Base-by-base conservation (phyloP, 257 asterid genomes). In the Solanum pimpinellifolium region DNA sequence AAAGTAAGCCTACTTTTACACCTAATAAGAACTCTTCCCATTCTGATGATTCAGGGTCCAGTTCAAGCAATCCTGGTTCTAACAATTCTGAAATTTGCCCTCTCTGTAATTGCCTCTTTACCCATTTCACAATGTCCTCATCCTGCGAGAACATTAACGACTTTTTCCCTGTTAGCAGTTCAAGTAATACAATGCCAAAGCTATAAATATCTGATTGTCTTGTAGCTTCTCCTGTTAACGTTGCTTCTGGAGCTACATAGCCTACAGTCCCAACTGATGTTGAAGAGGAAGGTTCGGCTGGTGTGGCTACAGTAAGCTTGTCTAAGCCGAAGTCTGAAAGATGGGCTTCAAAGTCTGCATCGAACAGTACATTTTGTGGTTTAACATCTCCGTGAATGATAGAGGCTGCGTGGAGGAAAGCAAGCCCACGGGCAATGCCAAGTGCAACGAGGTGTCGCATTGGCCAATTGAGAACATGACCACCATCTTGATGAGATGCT, bases 21-120 rank as follows among this genome's bases (percentile, higher is more conserved):
- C 98, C 98, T 12, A 94, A 90, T 91, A 94, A 88, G 85, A 93
- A 94, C 83, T 94, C 98, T 78, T 94, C 98, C 96, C 98, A 94
- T 84, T 94, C 98, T 0, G 96, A 92, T 33, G 98, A 93, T 86
- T 94, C 98, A 8, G 98, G 96, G 86, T 94, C 98, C 2, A 94
- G 90, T 87, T 94, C 98, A 37, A 93, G 94, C 83, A 94, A 84
- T 10, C 98, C 95, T 0, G 98, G 98, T 37, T 94, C 98, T 23
- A 94, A 86, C 56, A 94, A 87, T 80, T 94, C 98, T 2, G 96
- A 88, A 27, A 94, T 90, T 85, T 94, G 98, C n/a, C 98, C 98
- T 78, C 90, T 93, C 87, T 93, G 96, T 85, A 94, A 74, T 86
- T 94, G 96, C 85, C 91, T 91, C 85, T 93, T 94, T 85, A 93